Evolutionary conservation across 73 alveolate genomes (phyloP), one percentile per base, ranked within the genome.

Genomic region (Loxodes magnus): DNA sequence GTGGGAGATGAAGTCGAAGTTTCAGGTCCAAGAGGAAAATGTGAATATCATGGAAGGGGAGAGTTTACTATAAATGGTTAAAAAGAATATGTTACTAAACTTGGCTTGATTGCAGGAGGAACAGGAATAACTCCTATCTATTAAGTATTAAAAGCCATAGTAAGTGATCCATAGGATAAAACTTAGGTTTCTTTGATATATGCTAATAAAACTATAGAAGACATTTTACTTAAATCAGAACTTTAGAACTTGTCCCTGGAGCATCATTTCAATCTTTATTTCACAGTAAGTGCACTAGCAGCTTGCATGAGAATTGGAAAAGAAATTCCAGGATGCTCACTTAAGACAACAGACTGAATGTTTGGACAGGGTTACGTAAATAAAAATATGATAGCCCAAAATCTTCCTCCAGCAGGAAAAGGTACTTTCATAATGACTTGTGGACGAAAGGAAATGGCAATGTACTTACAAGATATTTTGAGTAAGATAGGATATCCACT

Each of bases 81-180:
- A 54, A 12, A 28, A n/a, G 44, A 37, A 17, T 30, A 21, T 17
- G 53, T 48, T 25, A 51, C 36, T 10, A 75, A 64, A 35, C 59
- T 75, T 28, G 90, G 90, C 2, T 49, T 67, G 73, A 67, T 75
- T 6, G 82, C 83, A 12, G 90, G 90, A 15, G 90, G 90, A 0
- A 75, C 79, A 7, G 90, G 90, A 3, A 75, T 75, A 43, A 75
- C 90, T 4, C 90, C 90, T 29, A 35, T 64, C 69, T 68, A 35
- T 43, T 68, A 75, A 38, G 58, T 75, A 2, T 25, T 69, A 30
- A 69, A 75, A 41, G 56, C 79, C 6, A 79, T 64, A 3, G 39
- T 52, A 2, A 20, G 50, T 10, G 55, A 35, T 42, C 51, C 49
- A 34, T 77, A 67, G 36, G 74, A 52, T 17, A 37, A 55, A 20